Percentiles rank a stretch among this genome's conserved stretches.
These are phyloP conservation scores for Flaveria robusta DNA, from an alignment of 129 eudicot species.

Conservation along the genomic window DNA sequence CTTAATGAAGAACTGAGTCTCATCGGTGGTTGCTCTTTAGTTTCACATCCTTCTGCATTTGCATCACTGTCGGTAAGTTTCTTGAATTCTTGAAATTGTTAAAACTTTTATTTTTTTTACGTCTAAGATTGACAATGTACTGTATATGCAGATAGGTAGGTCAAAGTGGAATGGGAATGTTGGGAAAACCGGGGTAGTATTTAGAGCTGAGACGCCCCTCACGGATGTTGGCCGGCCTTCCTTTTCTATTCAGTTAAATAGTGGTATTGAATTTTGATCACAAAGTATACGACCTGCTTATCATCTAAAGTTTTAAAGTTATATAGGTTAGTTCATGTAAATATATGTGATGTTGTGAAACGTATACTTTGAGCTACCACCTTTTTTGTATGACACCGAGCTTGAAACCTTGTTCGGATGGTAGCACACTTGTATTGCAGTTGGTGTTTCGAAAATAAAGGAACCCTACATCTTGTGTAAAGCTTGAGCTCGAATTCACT, in stretches of 20 bases:
- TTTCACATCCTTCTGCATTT: conserved; percentile 71
- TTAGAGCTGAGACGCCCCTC: conserved; percentile 82
- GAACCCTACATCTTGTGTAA: conserved; percentile 10
- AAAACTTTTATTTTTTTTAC: neutral
- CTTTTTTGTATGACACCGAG: conserved; percentile 23
- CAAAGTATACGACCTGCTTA: neutral
- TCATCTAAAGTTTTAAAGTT: conserved; percentile 50
- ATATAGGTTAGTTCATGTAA: conserved; percentile 4
- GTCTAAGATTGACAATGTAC: neutral
- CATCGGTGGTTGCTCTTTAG: conserved; percentile 69
- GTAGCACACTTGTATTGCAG: conserved; percentile 11
- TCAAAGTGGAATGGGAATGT: conserved; percentile 99
- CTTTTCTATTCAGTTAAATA: conserved; percentile 82
- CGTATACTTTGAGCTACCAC: conserved; percentile 13
- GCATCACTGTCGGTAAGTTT: conserved; percentile 77
- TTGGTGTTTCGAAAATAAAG: neutral
- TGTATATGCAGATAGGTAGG: conserved; percentile 70
- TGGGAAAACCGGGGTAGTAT: conserved; percentile 76
- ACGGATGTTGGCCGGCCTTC: conserved; percentile 62
- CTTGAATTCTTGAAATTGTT: neutral
- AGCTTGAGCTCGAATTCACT: too few relatives aligned
- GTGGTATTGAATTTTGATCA: conserved; percentile 81
- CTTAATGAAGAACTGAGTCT: conserved; percentile 71
- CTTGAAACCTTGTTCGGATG: conserved; percentile 15
- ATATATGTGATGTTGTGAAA: conserved; percentile 10